Percentiles rank a stretch among this genome's conserved stretches.
Conservation (phyloP, 2,329 filamentous ascomycete genomes). For the Penicillium aurantiogriseum region DNA sequence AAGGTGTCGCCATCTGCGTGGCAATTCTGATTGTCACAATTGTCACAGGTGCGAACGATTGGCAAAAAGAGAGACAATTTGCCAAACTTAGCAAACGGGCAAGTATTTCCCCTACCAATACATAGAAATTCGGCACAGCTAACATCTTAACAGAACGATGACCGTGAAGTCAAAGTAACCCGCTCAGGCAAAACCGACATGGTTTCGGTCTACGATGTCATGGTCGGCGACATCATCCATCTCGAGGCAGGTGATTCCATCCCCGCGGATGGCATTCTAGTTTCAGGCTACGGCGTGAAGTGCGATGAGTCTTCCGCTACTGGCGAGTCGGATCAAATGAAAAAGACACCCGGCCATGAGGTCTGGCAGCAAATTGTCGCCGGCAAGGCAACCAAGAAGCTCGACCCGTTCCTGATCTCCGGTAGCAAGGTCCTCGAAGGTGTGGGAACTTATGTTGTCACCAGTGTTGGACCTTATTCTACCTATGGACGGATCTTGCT, state of each 20-base stretch:
- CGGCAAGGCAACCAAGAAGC: slow-evolving; percentile 53
- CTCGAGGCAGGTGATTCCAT: slow-evolving; percentile 69
- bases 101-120: slow-evolving; percentile 9
- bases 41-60: slow-evolving; percentile 64
- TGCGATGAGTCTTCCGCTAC: slow-evolving; percentile 74
- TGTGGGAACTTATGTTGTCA: slow-evolving; percentile 71
- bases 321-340: slow-evolving; percentile 70
- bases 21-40: slow-evolving; percentile 64
- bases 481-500: slow-evolving; percentile 74
- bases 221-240: slow-evolving; percentile 68
- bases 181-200: slow-evolving; percentile 64
- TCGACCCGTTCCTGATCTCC: slow-evolving; percentile 76
- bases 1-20: slow-evolving; percentile 65
- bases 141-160: slow-evolving; percentile 54
- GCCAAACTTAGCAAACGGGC: slow-evolving; percentile 57
- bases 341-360: slow-evolving; percentile 62
- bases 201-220: slow-evolving; percentile 64
- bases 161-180: slow-evolving; percentile 64
- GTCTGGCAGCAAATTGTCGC: slow-evolving; percentile 57
- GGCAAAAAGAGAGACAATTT: slow-evolving; percentile 67
- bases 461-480: slow-evolving; percentile 70
- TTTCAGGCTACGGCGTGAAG: slow-evolving; percentile 64
- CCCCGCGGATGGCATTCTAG: slow-evolving; percentile 68
- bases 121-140: slow-evolving; percentile 5
- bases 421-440: slow-evolving; percentile 76